These are phyloP conservation scores for Neocucurbitaria cava DNA, from an alignment of 2,329 filamentous ascomycete genomes.

Conservation along the genomic window DNA sequence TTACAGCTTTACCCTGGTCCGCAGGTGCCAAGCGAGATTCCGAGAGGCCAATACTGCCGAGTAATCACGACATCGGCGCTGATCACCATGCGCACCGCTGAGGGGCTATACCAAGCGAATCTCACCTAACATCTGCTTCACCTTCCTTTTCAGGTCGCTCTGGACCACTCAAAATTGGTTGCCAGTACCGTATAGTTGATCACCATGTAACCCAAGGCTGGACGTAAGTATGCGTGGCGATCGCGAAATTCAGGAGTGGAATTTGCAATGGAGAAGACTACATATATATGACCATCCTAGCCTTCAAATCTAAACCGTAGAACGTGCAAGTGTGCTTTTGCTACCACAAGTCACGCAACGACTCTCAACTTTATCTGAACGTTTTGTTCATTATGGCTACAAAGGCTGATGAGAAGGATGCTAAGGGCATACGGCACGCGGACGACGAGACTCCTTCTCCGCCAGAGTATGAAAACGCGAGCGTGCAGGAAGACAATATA, in stretches of 20 bases:
- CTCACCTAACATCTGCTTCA: conserved; percentile 22
- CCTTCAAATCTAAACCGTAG: conserved; percentile 4
- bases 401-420: conserved; percentile 25
- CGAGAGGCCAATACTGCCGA: conserved; percentile 27
- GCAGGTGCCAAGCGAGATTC: conserved; percentile 15
- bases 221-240: conserved; percentile 31
- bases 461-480: conserved; percentile 28
- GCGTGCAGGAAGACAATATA: conserved; percentile 41
- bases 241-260: conserved; percentile 29
- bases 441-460: conserved; percentile 19
- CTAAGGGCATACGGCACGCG: conserved; percentile 23
- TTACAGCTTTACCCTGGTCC: neutral
- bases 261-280: conserved; percentile 13
- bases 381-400: conserved; percentile 22
- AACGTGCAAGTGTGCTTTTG: conserved; percentile 12
- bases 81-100: conserved; percentile 18
- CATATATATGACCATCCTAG: conserved; percentile 31
- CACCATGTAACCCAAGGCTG: conserved; percentile 35
- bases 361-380: conserved; percentile 15
- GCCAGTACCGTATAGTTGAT: conserved; percentile 6
- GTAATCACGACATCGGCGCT: conserved; percentile 35
- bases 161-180: conserved; percentile 18
- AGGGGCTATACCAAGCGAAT: conserved; percentile 28
- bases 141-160: conserved; percentile 35
- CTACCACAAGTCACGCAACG: neutral